Base-by-base conservation (phyloP, 495 filamentous ascomycete species). In the Friedmanniomyces endolithicus region DNA sequence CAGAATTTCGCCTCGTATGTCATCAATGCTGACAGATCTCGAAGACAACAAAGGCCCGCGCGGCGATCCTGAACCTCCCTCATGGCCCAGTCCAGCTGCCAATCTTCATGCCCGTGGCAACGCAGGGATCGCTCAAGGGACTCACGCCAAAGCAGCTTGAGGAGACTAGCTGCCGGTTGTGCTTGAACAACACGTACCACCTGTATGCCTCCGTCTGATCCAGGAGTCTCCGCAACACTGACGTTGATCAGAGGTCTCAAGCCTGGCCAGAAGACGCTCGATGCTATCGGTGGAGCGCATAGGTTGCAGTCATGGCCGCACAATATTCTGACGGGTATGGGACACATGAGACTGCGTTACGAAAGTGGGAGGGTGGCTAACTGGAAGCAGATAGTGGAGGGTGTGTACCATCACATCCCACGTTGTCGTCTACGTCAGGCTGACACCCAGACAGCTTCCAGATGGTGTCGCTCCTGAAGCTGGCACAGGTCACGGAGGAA, bases 31-130 rank as follows among this genome's bases (percentile, higher is more conserved):
- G 19, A 62, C 46, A n/a, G 53, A 33, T 27, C 7, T 41, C 33
- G 27, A 66, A 98, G 92, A 90, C 86, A 41, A 97, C 92, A 2
- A 89, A 90, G 77, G 92, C 92, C 12, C 84, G 92, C 58, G 92
- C 92, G n/a, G 87, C 90, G 52, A 81, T 82, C 52, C 78, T 99
- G 45, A 81, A 82, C 12, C 82, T 99, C 1, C 92, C 92, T 34
- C 94, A 97, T 79, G 92, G 92, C 62, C 75, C 84, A 0, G 89
- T 97, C 14, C 77, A 85, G 49, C 77, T 96, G 11, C 92, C 92
- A 1, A 81, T 96, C 22, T 99, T 97, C 69, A 97, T 97, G 89
- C 92, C 92, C 17, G 92, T 97, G 27, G 92, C 94, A 17, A 97
- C 92, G n/a, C 92, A 99, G 69, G 92, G 86, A 0, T 90, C 90